A percentile compares a stretch with the other conserved stretches of the same genome.
Conservation (phyloP, 169 alveolate species). For the Prorocentrum cordatum region DNA sequence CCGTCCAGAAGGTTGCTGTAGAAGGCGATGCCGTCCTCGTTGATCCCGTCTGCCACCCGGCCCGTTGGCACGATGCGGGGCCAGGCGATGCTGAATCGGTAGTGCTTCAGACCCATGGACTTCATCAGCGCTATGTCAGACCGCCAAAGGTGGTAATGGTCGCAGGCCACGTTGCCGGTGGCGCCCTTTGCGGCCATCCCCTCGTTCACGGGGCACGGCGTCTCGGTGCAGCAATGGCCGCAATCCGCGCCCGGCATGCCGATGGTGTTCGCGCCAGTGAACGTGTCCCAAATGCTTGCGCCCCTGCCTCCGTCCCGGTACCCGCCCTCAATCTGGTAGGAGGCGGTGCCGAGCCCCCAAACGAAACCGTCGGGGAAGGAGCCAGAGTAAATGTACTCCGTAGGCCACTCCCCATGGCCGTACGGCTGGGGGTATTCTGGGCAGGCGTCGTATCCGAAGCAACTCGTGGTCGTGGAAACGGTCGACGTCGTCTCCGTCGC, state of each 20-base stretch:
- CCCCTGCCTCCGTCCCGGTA: constrained; percentile 69
- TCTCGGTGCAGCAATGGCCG: constrained; percentile 34
- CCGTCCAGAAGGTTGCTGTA: neutral
- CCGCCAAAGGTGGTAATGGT: constrained; percentile 70
- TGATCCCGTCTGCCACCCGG: neutral
- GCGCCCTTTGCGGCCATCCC: constrained; percentile 65
- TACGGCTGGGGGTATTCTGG: constrained; percentile 21
- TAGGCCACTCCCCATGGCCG: constrained; percentile 27
- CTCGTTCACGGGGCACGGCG: constrained; percentile 25
- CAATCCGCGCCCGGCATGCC: constrained; percentile 42
- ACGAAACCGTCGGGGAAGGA: constrained; percentile 15
- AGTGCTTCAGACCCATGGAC: constrained; percentile 67
- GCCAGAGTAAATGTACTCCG: neutral
- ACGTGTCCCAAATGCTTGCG: constrained; percentile 73
- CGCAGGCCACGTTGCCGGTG: constrained; percentile 74
- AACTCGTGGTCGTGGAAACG: no score
- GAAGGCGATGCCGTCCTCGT: constrained; percentile 16
- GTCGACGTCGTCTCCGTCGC: no score
- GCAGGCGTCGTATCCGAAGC: neutral
- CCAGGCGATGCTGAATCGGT: constrained; percentile 72
- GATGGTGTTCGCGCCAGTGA: constrained; percentile 12
- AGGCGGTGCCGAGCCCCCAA: constrained; percentile 44
- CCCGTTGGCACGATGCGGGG: constrained; percentile 68
- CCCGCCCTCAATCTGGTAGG: constrained; percentile 40
- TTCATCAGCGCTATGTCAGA: constrained; percentile 71